Base-by-base conservation (phyloP, 2,329 filamentous ascomycete species). In the Nemania serpens region DNA sequence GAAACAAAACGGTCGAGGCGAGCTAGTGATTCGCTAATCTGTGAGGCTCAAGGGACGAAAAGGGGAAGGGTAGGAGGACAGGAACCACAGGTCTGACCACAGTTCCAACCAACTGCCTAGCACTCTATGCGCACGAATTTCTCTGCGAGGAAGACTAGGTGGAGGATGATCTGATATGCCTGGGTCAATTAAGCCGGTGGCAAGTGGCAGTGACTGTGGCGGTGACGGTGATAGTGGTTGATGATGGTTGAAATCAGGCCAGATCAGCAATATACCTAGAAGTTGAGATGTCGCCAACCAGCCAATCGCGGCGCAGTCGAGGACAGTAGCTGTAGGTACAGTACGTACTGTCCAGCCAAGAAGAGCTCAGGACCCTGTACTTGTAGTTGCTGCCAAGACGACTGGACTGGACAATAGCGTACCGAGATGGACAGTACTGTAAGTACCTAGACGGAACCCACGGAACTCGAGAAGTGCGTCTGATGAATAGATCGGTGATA, bases 191-290 rank as follows among this genome's bases (percentile, higher is more conserved):
- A 48, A 57, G 33, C 25, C 43, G 49, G 52, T 39, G 48, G 58
- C 33, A 63, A n/a, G 54, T 7, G 25, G 25, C 25, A 29, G 25
- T 49, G 42, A 41, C 56, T 53, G 54, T 7, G 25, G 25, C 25
- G 7, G 25, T 49, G 42, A 41, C 56, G n/a, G n/a, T 53, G 56
- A 46, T 37, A 22, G 46, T 46, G 46, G 49, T 52, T 33, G 25
- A 33, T 37, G 33, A 50, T 46, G 46, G 49, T 52, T 33, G 25
- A 33, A 61, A 61, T 65, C 52, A 61, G 65, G 65, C 62, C 65
- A 66, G 65, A 66, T 66, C 62, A 66, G 62, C 62, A 60, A 55
- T 50, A 48, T 10, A n/a, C n/a, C n/a, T n/a, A 46, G 53, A 43
- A 54, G 62, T 61, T 49, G 67, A 62, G 52, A 45, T 55, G 58